Base-by-base conservation (phyloP, 305 asterid genomes). In the Fraxinus platypoda region DNA sequence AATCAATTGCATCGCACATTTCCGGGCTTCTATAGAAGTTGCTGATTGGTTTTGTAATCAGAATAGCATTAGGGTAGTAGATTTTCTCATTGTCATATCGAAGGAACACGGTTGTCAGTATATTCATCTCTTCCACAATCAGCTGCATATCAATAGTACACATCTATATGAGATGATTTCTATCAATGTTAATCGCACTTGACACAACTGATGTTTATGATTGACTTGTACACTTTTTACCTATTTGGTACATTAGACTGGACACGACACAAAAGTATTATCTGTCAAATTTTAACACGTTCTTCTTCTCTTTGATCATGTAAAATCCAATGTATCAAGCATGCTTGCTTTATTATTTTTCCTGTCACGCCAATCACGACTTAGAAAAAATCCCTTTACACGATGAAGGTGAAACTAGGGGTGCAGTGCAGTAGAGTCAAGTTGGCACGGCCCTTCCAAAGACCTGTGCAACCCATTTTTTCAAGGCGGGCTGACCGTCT, bases 51-150 rank as follows among this genome's bases (percentile, higher is more conserved):
- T 90, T 91, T 6, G 91, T 82, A 82, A 88, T 83, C 80, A 93
- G 38, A 2, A 87, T 85, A 17, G 93, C 82, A 28, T 91, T 93
- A 0, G 95, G 97, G 62, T 93, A 93, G 88, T 88, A 90, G 70
- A 93, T 87, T 43, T 93, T 93, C 83, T 90, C 94, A 4, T 90
- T 91, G 80, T 91, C 93, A 8, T 87, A 87, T 17, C 91, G 83
- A 0, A 90, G 91, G 78, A 93, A 93, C 12, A 90, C 93, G 8
- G 97, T 93, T 9, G 92, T 90, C 74, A 93, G 34, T 76, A 93
- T 89, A 84, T 93, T 91, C 97, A 93, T 93, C 91, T 93, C 95
- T 73, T 93, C 97, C 46, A 91, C 97, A 7, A 90, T 83, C 87
- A 93, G 75, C 95, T 91, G 89, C 86, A 52, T 12, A 62, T 19